phyloP scores from a whole-genome alignment of 306 rosid species.

The cucumber (Cucumis sativus) region Cucumber_9930_V3 NC_026659.2:2415501-2416000 shows the following conservation, averaged over 20 bases:
- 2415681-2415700: slow-evolving; percentile 70
- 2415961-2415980: slow-evolving; percentile 60
- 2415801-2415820: slow-evolving; percentile 97
- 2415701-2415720: slow-evolving; percentile 70
- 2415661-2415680: slow-evolving; percentile 61
- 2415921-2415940: slow-evolving; percentile 58
- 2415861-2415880: slow-evolving; percentile 84
- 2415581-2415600: slow-evolving; percentile 52
- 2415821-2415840: slow-evolving; percentile 82
- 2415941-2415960: slow-evolving; percentile 24
- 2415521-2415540: slow-evolving; percentile 89
- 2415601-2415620: slow-evolving; percentile 40
- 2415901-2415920: slow-evolving; percentile 44
- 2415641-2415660: slow-evolving; percentile 41
- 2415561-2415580: slow-evolving; percentile 94
- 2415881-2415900: slow-evolving; percentile 34
- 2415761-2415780: slow-evolving; percentile 98
- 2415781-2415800: slow-evolving; percentile 74
- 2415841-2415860: slow-evolving; percentile 86
- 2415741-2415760: slow-evolving; percentile 84
- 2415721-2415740: slow-evolving; percentile 72
- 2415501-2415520: slow-evolving; percentile 32
- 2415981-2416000: slow-evolving; percentile 72
- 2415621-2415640: slow-evolving; percentile 95
- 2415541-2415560: slow-evolving; percentile 66